Base-by-base conservation (phyloP, 2,329 filamentous ascomycete genomes). In the Fusarium drepaniforme region DNA sequence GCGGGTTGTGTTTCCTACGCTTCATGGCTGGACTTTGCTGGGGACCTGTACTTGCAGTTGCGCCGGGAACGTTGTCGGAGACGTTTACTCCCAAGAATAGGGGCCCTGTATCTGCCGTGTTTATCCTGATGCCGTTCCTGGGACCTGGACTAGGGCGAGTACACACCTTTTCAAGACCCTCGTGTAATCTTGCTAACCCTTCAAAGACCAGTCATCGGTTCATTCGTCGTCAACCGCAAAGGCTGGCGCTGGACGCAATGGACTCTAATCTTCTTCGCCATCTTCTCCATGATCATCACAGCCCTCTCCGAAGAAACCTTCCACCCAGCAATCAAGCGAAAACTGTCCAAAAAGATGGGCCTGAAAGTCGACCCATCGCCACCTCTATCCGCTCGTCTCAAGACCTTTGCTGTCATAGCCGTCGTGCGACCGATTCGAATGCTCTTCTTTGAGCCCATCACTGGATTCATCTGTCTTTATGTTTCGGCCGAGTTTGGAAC, bases 361-460 rank as follows among this genome's bases (percentile, higher is more conserved):
- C 65, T 82, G 6, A 44, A 79, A 0, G 30, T 81, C 0, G 78
- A 80, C 1, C 72, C 75, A 0, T 60, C 62, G 0, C 77, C 80
- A 0, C 79, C 44, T 18, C 8, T 49, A 11, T 49, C 23, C 3
- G 23, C 44, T 18, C 80, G 77, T 5, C 53, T 84, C 30, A 75
- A 73, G 23, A 21, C 71, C 2, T 87, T 88, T 67, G 70, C 86
- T 4, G 81, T 84, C 0, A 80, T 85, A 1, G 85, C 86, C 2
- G 78, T 90, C 1, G 70, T 88, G 18, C 84, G 89, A 13, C 90
- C 90, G 0, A 21, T 91, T 1, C 85, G 87, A 53, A 91, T 93
- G 85, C 84, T 93, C 9, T 78, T 91, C 46, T 87, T 88, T 1
- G 91, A 93, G 75, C 91, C 91, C 3, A 91, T 93, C 42, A 88